Conservation (phyloP, 768 basidiomycete species). For the Punctularia strigosozonata region DNA sequence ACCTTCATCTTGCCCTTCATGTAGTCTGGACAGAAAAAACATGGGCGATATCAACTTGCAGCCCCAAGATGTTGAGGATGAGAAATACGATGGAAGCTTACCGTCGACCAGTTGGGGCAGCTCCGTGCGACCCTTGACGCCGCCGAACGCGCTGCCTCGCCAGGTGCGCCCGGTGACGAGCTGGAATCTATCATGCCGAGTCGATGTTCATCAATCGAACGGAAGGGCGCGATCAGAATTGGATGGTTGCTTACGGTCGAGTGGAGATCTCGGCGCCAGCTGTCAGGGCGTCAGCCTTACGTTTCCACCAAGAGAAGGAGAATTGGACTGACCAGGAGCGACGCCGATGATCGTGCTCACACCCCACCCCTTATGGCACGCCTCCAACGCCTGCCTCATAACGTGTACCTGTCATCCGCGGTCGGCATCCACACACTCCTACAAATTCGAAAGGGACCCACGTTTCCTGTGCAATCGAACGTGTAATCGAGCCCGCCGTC, state of each 20-base stretch:
- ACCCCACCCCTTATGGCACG: conserved; percentile 99
- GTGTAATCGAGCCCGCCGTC: conserved; percentile 97
- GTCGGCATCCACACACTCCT: conserved; percentile 12
- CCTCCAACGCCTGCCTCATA: conserved; percentile 92
- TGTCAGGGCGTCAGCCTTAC: not conserved
- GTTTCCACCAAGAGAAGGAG: conserved; percentile 65
- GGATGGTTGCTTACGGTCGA: conserved; percentile 20
- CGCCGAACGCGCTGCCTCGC: conserved; percentile 94
- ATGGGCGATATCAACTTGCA: conserved; percentile 2
- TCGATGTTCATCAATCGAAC: not conserved
- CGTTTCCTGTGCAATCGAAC: conserved; percentile 94
- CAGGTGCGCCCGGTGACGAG: conserved; percentile 83
- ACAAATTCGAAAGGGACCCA: conserved; percentile 23
- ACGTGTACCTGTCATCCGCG: conserved; percentile 54
- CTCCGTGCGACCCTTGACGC: conserved; percentile 96
- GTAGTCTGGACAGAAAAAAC: conserved; percentile 50
- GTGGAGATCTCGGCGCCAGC: conserved; percentile 19
- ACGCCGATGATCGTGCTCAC: conserved; percentile 94
- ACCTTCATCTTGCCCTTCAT: conserved; percentile 73
- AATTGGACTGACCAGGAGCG: conserved; percentile 91
- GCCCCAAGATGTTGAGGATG: too few relatives aligned
- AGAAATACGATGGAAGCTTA: conserved; percentile 17
- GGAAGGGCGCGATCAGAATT: conserved; percentile 29
- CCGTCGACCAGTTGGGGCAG: conserved; percentile 89
- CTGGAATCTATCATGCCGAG: conserved; percentile 31